Percentiles rank a stretch among this genome's conserved stretches.
Evolutionary conservation across 805 yeast species (phyloP).

Genomic region (Saccharomyces paradoxus): DNA sequence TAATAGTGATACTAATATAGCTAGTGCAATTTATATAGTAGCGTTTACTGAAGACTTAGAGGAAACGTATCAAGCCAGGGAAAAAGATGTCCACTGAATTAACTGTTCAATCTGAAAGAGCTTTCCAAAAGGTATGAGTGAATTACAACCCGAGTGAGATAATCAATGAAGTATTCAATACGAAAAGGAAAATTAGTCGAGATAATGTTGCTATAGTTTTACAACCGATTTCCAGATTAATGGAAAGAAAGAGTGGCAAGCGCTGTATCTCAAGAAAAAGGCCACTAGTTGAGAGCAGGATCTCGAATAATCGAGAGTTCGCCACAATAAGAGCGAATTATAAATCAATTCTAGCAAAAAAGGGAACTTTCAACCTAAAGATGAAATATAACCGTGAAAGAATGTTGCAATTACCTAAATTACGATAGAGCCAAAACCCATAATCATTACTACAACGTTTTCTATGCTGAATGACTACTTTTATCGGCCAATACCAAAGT

Average conservation of each 20-base stretch:
- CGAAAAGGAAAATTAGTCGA: neutral
- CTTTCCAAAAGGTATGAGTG: constrained; percentile 96
- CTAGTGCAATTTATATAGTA: neutral
- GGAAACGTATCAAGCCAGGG: constrained; percentile 10
- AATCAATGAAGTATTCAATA: neutral
- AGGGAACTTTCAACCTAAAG: neutral
- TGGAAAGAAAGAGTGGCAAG: no score
- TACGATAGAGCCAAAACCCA: no score
- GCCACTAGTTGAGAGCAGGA: neutral
- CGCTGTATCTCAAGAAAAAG: neutral
- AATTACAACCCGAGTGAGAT: neutral
- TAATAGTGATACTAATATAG: neutral
- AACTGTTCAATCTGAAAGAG: constrained; percentile 99
- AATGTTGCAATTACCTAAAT: neutral
- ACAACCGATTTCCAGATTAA: neutral
- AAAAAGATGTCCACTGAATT: constrained; percentile 96
- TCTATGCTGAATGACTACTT: no score
- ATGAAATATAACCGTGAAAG: neutral
- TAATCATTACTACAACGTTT: no score
- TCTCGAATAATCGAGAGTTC: neutral
- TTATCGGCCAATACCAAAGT: neutral
- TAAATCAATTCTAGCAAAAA: neutral
- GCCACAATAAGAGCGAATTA: neutral
- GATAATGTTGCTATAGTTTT: neutral
- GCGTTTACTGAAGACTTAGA: neutral